These are phyloP conservation scores for Xylaria sp. DNA, from an alignment of 2,329 filamentous ascomycete genomes.

Conservation along the genomic window DNA sequence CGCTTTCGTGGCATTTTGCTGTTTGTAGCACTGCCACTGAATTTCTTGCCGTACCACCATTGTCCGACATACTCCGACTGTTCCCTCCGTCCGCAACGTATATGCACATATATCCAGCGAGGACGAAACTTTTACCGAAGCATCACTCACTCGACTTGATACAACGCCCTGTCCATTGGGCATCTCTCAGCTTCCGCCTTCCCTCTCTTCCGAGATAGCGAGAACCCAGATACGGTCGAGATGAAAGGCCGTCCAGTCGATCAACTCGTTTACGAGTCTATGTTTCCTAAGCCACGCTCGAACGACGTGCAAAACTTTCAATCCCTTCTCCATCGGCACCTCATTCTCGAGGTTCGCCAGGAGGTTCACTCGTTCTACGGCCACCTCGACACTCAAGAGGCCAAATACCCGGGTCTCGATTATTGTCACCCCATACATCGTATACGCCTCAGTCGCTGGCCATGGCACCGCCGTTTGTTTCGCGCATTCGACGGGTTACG, in stretches of 20 bases:
- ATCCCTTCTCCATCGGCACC: conserved; percentile 73
- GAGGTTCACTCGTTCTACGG: conserved; percentile 84
- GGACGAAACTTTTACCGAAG: conserved; percentile 2
- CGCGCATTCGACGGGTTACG: conserved; percentile 76
- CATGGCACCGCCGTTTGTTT: conserved; percentile 80
- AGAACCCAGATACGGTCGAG: conserved; percentile 41
- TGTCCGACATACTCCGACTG: conserved; percentile 10
- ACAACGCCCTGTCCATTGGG: neutral
- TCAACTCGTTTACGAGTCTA: conserved; percentile 76
- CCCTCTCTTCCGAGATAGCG: conserved; percentile 18
- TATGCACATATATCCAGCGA: neutral
- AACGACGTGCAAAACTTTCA: conserved; percentile 78
- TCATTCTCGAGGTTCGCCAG: conserved; percentile 81
- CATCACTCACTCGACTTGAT: neutral
- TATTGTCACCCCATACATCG: conserved; percentile 79
- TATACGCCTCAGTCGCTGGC: conserved; percentile 79
- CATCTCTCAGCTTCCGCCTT: neutral
- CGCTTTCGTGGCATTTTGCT: conserved; percentile 11
- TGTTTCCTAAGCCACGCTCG: conserved; percentile 75
- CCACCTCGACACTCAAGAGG: conserved; percentile 80
- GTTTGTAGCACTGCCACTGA: conserved; percentile 6
- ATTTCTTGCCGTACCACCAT: conserved; percentile 10
- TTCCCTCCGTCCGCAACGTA: conserved; percentile 5
- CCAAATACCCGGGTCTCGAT: conserved; percentile 83
- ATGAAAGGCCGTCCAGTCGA: conserved; percentile 80